These are phyloP conservation scores for Podospora anserina DNA, from an alignment of 495 filamentous ascomycete species.

Conservation along the genomic window DNA sequence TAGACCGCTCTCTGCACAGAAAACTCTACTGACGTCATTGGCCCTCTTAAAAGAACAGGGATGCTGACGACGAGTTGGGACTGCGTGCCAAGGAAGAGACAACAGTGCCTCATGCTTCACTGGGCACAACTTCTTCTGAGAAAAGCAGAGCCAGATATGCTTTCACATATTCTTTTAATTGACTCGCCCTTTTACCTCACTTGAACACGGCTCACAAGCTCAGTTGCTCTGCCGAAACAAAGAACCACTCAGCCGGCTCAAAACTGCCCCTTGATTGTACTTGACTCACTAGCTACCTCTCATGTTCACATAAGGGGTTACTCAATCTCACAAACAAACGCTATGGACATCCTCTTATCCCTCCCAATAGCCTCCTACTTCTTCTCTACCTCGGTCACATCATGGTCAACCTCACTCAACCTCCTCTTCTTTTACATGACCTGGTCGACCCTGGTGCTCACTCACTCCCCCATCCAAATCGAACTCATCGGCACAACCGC, in stretches of 20 bases:
- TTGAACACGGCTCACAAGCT: no score
- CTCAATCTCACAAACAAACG: neutral
- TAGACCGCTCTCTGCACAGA: neutral
- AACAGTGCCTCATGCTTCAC: no score
- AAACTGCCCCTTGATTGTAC: no score
- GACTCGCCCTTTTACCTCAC: no score
- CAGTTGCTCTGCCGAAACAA: neutral
- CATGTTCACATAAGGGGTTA: neutral
- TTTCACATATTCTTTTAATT: no score
- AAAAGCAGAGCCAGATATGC: no score
- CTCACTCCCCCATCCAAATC: constrained; percentile 70
- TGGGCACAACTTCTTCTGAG: no score
- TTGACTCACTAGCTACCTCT: neutral
- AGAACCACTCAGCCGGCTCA: neutral
- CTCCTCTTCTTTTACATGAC: constrained; percentile 86
- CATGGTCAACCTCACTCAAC: constrained; percentile 77
- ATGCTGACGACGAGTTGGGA: neutral
- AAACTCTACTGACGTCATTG: neutral
- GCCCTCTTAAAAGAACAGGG: neutral
- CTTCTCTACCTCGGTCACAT: constrained; percentile 49
- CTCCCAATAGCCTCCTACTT: constrained; percentile 69
- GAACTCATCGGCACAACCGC: constrained; percentile 68
- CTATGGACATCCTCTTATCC: constrained; percentile 63
- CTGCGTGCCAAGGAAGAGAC: no score
- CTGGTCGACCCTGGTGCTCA: constrained; percentile 80